Conservation (phyloP, 768 basidiomycete genomes). For the Phlebiopsis gigantea region DNA sequence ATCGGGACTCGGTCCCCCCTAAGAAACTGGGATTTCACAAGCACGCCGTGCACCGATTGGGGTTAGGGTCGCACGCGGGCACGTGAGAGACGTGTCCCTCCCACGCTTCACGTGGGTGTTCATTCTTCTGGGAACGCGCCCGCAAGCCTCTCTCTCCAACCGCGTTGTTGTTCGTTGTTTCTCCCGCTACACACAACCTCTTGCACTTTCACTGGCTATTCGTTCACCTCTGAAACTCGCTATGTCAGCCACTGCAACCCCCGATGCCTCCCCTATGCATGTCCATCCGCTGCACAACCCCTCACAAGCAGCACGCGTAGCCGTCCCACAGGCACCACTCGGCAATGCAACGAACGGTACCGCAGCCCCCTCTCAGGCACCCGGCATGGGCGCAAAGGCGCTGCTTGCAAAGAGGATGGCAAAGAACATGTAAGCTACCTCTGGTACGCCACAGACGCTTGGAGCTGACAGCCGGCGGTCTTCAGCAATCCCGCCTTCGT, state of each 20-base stretch:
- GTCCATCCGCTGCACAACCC: slow-evolving; percentile 88
- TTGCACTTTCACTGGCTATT: background rate
- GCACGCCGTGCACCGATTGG: background rate
- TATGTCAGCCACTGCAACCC: slow-evolving; percentile 54
- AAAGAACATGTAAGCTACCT: slow-evolving; percentile 63
- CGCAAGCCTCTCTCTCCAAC: background rate
- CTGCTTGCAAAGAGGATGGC: slow-evolving; percentile 92
- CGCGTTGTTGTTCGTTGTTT: slow-evolving; percentile 3
- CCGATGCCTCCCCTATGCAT: slow-evolving; percentile 59
- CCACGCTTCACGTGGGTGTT: slow-evolving; percentile 17
- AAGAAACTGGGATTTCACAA: background rate
- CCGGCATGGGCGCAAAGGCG: slow-evolving; percentile 84
- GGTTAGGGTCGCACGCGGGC: slow-evolving; percentile 3
- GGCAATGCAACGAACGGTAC: slow-evolving; percentile 57
- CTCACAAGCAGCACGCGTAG: slow-evolving; percentile 69
- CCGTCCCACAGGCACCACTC: slow-evolving; percentile 75
- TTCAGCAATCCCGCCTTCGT: slow-evolving; percentile 79
- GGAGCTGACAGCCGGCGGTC: slow-evolving; percentile 7
- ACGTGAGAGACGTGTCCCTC: slow-evolving; percentile 8
- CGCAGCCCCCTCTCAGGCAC: slow-evolving; percentile 49
- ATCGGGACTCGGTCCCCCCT: too few species aligned
- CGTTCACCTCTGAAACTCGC: slow-evolving; percentile 18
- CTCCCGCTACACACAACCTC: background rate
- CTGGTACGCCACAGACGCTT: slow-evolving; percentile 8
- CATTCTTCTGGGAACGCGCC: slow-evolving; percentile 13